Evolutionary conservation across 129 eudicot genomes (phyloP), one percentile per base, ranked within the genome.

Genomic region (Chrysanthemum seticuspe): DNA sequence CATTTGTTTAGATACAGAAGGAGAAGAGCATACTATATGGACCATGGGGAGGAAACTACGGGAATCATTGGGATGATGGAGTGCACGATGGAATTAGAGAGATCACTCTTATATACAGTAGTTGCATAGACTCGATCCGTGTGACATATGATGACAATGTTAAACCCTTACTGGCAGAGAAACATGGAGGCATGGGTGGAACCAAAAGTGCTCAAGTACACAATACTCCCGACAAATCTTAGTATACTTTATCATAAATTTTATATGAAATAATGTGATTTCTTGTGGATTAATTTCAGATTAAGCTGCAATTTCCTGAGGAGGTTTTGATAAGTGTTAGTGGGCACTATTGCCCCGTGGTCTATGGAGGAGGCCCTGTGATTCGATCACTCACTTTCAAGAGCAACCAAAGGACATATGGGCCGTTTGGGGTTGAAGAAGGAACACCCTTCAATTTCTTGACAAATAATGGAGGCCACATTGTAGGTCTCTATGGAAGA

Each of bases 101-200:
- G 60, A 88, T 88, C 56, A 74, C 64, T 5, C 73, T 91, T 10
- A 81, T 74, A 6, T 86, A 90, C 57, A 83, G 68, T 15, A 77
- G 68, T 49, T 91, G 95, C 71, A 86, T 91, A 4, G 92, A 88
- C 74, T 91, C 95, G 0, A 86, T 88, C n/a, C 78, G 55, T 1
- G 83, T 86, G 4, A 82, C 83, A 47, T 91, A 91, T 40, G 96
- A 91, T 36, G 76, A 83, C 55, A 78, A 86, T 16, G 90, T 90
- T 4, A 76, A 78, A 78, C 87, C 77, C 12, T 75, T 76, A 61
- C 0, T 58, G 3, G 87, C 70, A 54, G 83, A 80, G 58, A 91
- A 87, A 67, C 95, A 79, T 65, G 97, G 89, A 27, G 95, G 95
- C 15, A 49, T 55, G 52, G 97, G 91, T 21, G 97, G 97, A 44